A percentile compares a stretch with the other conserved stretches of the same genome.
phyloP scores from a whole-genome alignment of 345 rosid genomes.

The Rhizophora mangle region DNA sequence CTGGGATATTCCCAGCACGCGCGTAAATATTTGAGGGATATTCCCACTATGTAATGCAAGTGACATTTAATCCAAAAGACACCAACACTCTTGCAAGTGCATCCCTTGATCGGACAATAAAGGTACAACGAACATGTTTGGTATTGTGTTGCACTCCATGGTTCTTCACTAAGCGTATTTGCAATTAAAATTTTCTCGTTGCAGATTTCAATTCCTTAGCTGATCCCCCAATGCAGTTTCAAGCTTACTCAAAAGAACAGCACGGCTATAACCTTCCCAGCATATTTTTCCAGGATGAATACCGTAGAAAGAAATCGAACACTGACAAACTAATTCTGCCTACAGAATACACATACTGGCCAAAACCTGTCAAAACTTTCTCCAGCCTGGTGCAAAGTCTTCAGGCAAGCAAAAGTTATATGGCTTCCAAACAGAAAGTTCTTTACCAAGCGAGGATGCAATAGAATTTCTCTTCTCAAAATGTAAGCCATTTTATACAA shows the following conservation, averaged over 20 bases:
- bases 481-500: slow-evolving; percentile 7
- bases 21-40: slow-evolving; percentile 98
- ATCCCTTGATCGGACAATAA: slow-evolving; percentile 89
- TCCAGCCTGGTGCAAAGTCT: not conserved
- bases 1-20: too few relatives aligned
- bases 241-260: slow-evolving; percentile 51
- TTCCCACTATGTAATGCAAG: slow-evolving; percentile 99
- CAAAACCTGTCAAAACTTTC: slow-evolving; percentile 5
- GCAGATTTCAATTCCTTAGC: too few relatives aligned
- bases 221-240: slow-evolving; percentile 48
- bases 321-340: not conserved
- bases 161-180: slow-evolving; percentile 6
- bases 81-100: slow-evolving; percentile 96
- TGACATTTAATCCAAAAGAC: slow-evolving; percentile 86
- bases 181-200: not conserved
- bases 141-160: slow-evolving; percentile 13
- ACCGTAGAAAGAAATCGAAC: slow-evolving; percentile 5
- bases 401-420: slow-evolving; percentile 4
- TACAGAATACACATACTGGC: not conserved
- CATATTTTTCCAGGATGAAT: slow-evolving; percentile 27
- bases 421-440: not conserved
- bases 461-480: slow-evolving; percentile 5
- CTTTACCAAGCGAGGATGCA: not conserved
- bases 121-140: slow-evolving; percentile 41
- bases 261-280: slow-evolving; percentile 51